Conservation (phyloP, 148 eudicot genomes). For the Talinum fruticosum region DNA sequence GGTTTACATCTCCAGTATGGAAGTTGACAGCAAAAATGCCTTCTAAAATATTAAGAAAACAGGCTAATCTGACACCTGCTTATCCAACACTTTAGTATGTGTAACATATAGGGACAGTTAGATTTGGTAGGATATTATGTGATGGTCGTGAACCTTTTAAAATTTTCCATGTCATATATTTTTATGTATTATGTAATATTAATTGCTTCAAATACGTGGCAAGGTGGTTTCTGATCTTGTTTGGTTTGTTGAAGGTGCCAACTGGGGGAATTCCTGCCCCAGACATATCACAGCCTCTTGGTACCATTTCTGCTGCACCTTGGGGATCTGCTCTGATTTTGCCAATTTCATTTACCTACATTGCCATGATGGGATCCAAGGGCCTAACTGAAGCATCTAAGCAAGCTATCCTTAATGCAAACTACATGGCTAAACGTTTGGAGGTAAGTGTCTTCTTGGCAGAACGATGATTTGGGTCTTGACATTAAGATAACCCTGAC, state of each 20-base stretch:
- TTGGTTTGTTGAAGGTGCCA: slow-evolving; percentile 46
- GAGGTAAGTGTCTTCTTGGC: slow-evolving; percentile 66
- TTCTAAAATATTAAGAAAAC: too few relatives aligned
- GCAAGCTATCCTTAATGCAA: slow-evolving; percentile 91
- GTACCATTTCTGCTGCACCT: slow-evolving; percentile 94
- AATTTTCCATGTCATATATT: not conserved
- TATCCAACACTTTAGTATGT: too few relatives aligned
- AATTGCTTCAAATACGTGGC: not conserved
- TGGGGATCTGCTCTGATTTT: slow-evolving; percentile 98
- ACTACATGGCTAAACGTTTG: slow-evolving; percentile 97
- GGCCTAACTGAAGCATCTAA: slow-evolving; percentile 97
- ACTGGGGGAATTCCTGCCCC: slow-evolving; percentile 95
- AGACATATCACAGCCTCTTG: slow-evolving; percentile 64
- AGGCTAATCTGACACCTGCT: too few relatives aligned
- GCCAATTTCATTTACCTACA: slow-evolving; percentile 95
- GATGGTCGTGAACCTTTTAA: not conserved
- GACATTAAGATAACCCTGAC: not conserved
- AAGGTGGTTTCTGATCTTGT: slow-evolving; percentile 12
- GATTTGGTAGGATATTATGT: not conserved
- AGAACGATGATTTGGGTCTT: too few relatives aligned
- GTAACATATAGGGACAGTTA: too few relatives aligned
- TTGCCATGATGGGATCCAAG: slow-evolving; percentile 98
- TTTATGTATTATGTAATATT: too few relatives aligned
- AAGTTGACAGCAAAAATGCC: too few relatives aligned
- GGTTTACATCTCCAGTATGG: too few relatives aligned